Base-by-base conservation (phyloP, 441 rosid species). In the Jatropha multifida region DNA sequence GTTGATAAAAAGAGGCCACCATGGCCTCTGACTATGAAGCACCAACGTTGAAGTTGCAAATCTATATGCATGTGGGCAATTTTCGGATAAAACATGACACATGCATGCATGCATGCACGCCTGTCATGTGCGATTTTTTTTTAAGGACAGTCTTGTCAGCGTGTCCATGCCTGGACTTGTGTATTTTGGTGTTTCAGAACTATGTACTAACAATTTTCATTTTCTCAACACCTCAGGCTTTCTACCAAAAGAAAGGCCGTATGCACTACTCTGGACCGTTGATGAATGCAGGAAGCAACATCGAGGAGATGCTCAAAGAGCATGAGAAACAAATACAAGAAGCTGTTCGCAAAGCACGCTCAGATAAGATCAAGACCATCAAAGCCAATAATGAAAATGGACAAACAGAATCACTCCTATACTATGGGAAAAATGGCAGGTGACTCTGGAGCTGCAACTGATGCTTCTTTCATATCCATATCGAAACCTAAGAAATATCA, bases 271-370 rank as follows among this genome's bases (percentile, higher is more conserved):
- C 97, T 44, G 98, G 98, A 81, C 93, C 97, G 4, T 81, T 94
- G 86, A 42, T 92, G 76, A 85, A 85, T 61, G 73, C 81, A 3
- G 94, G 88, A 74, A 91, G 90, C 72, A 86, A 92, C 86, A 75
- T 94, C 0, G 98, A 92, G 52, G 97, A 90, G 69, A 91, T 91
- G 94, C 91, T 94, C 73, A 94, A 88, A 84, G 92, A 90, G 81
- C 94, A 93, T 3, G 98, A 94, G 83, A 88, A 83, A 72, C 88
- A 83, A 76, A 90, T 94, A 75, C 91, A 85, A 82, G 80, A 87
- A 52, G 94, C 93, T 61, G 94, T 94, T 9, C 92, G 94, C 9
- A 84, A 86, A 88, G 91, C 97, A 76, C 93, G 88, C 17, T 52
- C 76, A 4, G 95, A 88, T 68, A 91, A 90, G 85, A 80, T 82